Base-by-base conservation (phyloP, 2,329 filamentous ascomycete genomes). In the Ophiognomonia clavigignenti-juglandacearum region DNA sequence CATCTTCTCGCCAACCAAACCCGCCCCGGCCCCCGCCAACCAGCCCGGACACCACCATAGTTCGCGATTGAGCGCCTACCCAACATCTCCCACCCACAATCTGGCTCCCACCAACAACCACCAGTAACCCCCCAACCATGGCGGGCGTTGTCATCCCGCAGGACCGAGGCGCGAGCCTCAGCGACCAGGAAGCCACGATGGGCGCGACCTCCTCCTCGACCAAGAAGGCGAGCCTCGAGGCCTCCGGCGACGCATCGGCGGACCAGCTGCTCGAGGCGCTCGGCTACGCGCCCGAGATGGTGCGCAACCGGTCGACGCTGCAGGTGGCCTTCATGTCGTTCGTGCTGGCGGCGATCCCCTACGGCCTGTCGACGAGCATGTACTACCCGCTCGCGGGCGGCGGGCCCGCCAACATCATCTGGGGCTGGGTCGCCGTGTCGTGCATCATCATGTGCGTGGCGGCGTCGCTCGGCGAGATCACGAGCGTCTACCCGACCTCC, bases 251-350 rank as follows among this genome's bases (percentile, higher is more conserved):
- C 46, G 65, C 63, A 53, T 70, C 75, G 48, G 81, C 82, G 57
- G 80, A 86, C 61, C 72, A 83, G 61, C 61, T 83, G 45, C 73
- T 86, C 56, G 76, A 77, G 55, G 76, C 75, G 49, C 71, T 86
- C 57, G 83, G 83, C 51, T 86, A 86, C 70, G 80, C 78, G 63
- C 72, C 81, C 45, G 82, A 86, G 64, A 65, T 86, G 49, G 64
- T 72, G 40, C 78, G 83, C 50, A 84, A 75, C 58, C 75, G 83
- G 45, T 85, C 82, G 37, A 86, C 82, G 2, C 71, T 80, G 54
- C 82, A 85, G 64, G 82, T 86, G 44, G 81, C 82, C 56, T 86
- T 86, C 73, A 86, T 86, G 83, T 85, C 82, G 52, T 88, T 88
- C 59, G 84, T 88, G 55, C 76, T 88, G 45, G 83, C 85, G 39